Evolutionary conservation across 208 protist species (phyloP).

Genomic region (Trichomonas vaginalis): DNA sequence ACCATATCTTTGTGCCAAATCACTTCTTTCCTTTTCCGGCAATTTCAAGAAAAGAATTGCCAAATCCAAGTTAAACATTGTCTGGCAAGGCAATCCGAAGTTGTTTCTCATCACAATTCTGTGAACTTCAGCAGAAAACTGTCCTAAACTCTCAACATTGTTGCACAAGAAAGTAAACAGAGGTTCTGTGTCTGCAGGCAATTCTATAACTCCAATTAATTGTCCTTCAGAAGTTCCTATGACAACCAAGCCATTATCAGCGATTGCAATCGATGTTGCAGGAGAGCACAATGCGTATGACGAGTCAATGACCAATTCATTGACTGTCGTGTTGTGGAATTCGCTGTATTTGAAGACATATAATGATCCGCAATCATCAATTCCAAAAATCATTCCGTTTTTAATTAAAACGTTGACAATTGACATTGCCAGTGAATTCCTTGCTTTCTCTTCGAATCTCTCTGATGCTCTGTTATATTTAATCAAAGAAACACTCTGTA

Average conservation of each 20-base stretch:
- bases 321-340: neutral
- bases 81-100: neutral
- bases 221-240: neutral
- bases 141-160: neutral
- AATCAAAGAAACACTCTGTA: neutral
- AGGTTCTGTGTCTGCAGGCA: neutral
- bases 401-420: neutral
- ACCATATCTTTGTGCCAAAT: neutral
- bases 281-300: neutral
- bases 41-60: neutral
- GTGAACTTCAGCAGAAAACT: neutral
- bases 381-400: neutral
- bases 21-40: neutral
- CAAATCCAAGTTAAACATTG: neutral
- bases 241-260: neutral
- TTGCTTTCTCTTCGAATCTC: neutral
- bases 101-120: neutral
- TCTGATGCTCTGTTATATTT: neutral
- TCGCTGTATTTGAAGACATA: neutral
- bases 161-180: neutral
- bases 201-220: neutral
- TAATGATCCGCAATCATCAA: neutral
- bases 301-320: neutral
- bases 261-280: neutral
- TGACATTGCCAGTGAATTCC: neutral